Evolutionary conservation across 148 eudicot species (phyloP).

Genomic region (Vaccinium darrowii): DNA sequence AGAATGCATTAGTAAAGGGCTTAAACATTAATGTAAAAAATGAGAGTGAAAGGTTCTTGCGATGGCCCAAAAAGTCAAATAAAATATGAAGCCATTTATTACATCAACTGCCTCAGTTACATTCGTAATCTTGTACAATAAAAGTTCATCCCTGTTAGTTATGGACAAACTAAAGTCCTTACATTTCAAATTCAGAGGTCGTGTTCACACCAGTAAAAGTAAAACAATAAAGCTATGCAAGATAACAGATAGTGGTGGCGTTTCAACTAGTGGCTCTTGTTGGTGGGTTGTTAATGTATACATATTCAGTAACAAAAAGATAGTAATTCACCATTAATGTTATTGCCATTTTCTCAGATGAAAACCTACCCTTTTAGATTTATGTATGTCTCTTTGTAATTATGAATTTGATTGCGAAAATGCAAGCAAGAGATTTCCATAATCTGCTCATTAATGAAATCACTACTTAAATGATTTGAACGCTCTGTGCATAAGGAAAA

Average conservation of each 20-base stretch:
- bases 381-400: not conserved
- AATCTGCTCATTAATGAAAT: slow-evolving; percentile 8
- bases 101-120: not conserved
- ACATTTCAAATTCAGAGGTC: not conserved
- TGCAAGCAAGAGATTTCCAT: not conserved
- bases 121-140: not conserved
- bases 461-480: not conserved
- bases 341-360: not conserved
- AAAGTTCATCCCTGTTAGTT: not conserved
- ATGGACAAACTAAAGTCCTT: not conserved
- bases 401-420: not conserved
- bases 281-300: not conserved
- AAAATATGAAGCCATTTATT: not conserved
- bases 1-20: not conserved
- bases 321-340: not conserved
- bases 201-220: not conserved
- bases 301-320: not conserved
- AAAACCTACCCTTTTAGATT: not conserved
- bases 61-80: not conserved
- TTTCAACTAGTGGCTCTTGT: not conserved
- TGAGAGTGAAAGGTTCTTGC: not conserved
- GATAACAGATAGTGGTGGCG: not conserved
- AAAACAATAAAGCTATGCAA: not conserved
- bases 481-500: not conserved
- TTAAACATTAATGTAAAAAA: not conserved